Conservation (phyloP, 2,329 filamentous ascomycete genomes). For the Amauroascus niger region DNA sequence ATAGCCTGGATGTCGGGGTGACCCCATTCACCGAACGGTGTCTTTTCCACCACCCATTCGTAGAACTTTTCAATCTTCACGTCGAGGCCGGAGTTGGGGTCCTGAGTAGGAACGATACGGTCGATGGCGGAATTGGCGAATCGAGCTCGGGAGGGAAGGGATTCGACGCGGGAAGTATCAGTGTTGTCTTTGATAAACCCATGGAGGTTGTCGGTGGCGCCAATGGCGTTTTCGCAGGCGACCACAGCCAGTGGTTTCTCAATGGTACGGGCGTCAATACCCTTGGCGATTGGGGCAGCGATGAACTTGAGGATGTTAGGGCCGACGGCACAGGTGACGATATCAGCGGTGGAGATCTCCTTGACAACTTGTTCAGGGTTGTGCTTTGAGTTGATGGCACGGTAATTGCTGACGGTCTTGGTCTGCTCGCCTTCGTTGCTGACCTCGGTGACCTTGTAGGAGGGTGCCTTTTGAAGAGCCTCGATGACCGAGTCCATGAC, state of each 20-base stretch:
- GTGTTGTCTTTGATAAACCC: slow-evolving; percentile 73
- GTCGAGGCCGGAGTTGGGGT: slow-evolving; percentile 66
- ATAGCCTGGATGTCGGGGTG: slow-evolving; percentile 74
- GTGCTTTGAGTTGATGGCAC: slow-evolving; percentile 88
- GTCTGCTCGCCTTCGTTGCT: slow-evolving; percentile 70
- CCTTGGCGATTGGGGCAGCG: slow-evolving; percentile 89
- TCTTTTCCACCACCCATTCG: slow-evolving; percentile 93
- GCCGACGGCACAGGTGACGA: slow-evolving; percentile 94
- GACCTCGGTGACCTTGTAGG: slow-evolving; percentile 89
- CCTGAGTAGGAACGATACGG: slow-evolving; percentile 90
- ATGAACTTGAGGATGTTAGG: slow-evolving; percentile 96
- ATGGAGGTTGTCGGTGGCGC: slow-evolving; percentile 80
- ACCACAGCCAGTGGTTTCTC: slow-evolving; percentile 72
- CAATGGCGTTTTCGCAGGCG: slow-evolving; percentile 96
- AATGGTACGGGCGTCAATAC: slow-evolving; percentile 63
- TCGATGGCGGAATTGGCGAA: slow-evolving; percentile 98
- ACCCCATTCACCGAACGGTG: slow-evolving; percentile 63
- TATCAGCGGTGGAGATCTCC: slow-evolving; percentile 75
- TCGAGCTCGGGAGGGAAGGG: slow-evolving; percentile 63
- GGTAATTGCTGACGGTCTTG: slow-evolving; percentile 87
- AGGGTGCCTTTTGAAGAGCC: slow-evolving; percentile 60
- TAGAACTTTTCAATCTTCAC: slow-evolving; percentile 98
- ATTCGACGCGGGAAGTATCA: slow-evolving; percentile 53
- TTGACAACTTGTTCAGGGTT: slow-evolving; percentile 71
- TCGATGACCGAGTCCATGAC: slow-evolving; percentile 78